Conservation (phyloP, 2,329 filamentous ascomycete species). For the Raffaelea deltoideospora region DNA sequence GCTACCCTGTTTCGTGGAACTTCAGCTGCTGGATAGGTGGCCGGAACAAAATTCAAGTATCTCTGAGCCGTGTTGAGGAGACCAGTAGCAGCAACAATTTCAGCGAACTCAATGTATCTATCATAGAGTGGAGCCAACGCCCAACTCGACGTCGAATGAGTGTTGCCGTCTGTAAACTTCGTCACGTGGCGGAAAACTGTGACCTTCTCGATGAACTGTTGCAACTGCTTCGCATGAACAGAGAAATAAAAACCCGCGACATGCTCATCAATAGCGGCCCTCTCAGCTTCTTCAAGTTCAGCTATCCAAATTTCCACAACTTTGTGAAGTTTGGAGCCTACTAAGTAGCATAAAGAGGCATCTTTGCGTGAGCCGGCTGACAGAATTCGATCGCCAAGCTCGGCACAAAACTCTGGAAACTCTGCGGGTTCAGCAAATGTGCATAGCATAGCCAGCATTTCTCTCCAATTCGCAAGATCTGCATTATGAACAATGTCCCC, state of each 20-base stretch:
- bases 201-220: constrained; percentile 96
- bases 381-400: constrained; percentile 77
- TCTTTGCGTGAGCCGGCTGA: constrained; percentile 70
- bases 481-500: constrained; percentile 98
- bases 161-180: constrained; percentile 73
- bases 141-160: constrained; percentile 60
- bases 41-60: constrained; percentile 77
- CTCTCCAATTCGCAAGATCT: constrained; percentile 86
- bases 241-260: constrained; percentile 73
- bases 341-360: constrained; percentile 90
- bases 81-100: constrained; percentile 83
- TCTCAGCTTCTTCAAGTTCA: constrained; percentile 74
- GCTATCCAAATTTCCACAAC: constrained; percentile 88
- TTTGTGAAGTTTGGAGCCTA: constrained; percentile 93
- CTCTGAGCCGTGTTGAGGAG: constrained; percentile 76
- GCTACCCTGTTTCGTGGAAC: constrained; percentile 73
- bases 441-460: constrained; percentile 89
- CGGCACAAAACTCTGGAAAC: constrained; percentile 89
- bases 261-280: constrained; percentile 53
- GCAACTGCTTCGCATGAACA: constrained; percentile 73
- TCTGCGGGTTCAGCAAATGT: constrained; percentile 85
- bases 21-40: constrained; percentile 72
- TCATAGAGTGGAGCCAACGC: constrained; percentile 79
- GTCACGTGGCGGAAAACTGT: constrained; percentile 90
- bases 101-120: constrained; percentile 94